A percentile compares a stretch with the other conserved stretches of the same genome.
Evolutionary conservation across 2,329 filamentous ascomycete species (phyloP).

Genomic region (Pyricularia grisea): DNA sequence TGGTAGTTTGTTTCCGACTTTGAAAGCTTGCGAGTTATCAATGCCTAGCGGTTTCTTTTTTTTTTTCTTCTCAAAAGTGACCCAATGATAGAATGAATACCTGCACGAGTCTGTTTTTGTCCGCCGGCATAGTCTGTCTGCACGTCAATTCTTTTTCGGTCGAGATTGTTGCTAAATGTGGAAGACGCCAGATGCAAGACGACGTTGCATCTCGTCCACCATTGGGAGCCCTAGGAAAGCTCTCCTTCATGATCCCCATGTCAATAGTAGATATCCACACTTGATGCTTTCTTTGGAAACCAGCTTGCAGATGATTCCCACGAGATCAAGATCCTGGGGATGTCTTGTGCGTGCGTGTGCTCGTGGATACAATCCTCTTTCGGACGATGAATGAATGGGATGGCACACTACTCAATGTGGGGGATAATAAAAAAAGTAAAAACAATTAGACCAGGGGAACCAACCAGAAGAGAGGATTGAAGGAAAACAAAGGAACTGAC

Average conservation of each 20-base stretch:
- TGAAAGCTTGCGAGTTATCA: background rate
- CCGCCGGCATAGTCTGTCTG: background rate
- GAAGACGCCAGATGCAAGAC: background rate
- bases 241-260: background rate
- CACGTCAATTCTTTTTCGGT: background rate
- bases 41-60: background rate
- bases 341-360: background rate
- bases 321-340: background rate
- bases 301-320: background rate
- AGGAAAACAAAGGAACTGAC: background rate
- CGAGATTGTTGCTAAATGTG: background rate
- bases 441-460: background rate
- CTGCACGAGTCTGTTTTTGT: background rate
- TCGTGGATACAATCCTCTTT: background rate
- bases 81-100: background rate
- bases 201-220: background rate
- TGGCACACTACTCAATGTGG: background rate
- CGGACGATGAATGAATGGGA: background rate
- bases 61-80: background rate
- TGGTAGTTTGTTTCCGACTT: background rate
- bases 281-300: background rate
- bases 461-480: background rate
- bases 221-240: background rate
- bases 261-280: background rate
- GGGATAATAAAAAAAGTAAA: background rate